These are phyloP conservation scores for Populus hybrid DNA, from an alignment of 441 rosid genomes.

Conservation along the genomic window DNA sequence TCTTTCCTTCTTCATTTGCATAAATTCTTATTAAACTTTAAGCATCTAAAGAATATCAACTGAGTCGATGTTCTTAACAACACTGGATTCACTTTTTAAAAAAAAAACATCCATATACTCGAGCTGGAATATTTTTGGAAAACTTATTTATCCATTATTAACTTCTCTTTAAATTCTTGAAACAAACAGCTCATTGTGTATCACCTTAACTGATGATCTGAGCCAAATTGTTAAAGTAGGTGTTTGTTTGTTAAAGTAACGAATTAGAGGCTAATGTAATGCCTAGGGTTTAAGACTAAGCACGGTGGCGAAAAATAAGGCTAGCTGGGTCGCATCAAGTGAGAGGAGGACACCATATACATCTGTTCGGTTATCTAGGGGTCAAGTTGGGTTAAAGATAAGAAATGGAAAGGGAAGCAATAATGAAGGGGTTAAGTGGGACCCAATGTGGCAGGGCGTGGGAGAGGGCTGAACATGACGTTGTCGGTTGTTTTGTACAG, in stretches of 20 bases:
- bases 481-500: slow-evolving; percentile 26
- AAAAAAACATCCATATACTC: background rate
- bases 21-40: background rate
- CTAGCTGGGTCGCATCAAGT: slow-evolving; percentile 18
- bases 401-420: slow-evolving; percentile 34
- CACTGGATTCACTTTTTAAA: background rate
- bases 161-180: background rate
- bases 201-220: background rate
- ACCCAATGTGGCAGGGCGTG: slow-evolving; percentile 85
- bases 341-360: background rate
- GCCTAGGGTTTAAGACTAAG: background rate
- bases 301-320: background rate
- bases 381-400: slow-evolving; percentile 29
- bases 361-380: slow-evolving; percentile 40
- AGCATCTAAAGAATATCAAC: background rate
- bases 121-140: background rate
- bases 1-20: background rate
- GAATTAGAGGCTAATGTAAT: background rate
- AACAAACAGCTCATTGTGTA: background rate
- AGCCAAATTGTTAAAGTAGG: background rate
- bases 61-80: background rate
- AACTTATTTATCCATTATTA: background rate
- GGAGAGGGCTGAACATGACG: slow-evolving; percentile 65
- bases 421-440: slow-evolving; percentile 55
- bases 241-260: background rate